Percentiles rank a stretch among this genome's conserved stretches.
These are phyloP conservation scores for Vigna mungo DNA, from an alignment of 306 rosid genomes.

Conservation along the genomic window DNA sequence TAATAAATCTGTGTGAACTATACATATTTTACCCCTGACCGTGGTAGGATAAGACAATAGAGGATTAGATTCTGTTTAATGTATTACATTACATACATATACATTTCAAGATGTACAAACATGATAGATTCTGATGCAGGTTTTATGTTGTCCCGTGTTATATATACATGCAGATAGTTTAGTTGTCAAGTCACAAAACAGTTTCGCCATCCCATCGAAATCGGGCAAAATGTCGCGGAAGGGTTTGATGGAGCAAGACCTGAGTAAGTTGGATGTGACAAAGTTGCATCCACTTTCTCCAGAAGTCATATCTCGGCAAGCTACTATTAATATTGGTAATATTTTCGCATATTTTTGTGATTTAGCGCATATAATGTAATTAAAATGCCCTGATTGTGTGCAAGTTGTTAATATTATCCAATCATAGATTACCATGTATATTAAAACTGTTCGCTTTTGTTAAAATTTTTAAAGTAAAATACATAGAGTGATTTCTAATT, in stretches of 20 bases:
- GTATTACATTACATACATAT: too few relatives aligned
- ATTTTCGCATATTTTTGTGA: neutral
- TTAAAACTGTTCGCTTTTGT: neutral
- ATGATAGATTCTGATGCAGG: constrained; percentile 1
- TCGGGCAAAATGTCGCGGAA: constrained; percentile 76
- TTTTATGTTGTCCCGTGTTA: constrained; percentile 18
- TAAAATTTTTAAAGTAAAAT: neutral
- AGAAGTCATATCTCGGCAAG: constrained; percentile 96
- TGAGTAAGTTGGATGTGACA: constrained; percentile 87
- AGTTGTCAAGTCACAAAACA: constrained; percentile 17
- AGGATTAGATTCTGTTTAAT: too few relatives aligned
- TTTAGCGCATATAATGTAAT: neutral
- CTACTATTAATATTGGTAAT: constrained; percentile 91
- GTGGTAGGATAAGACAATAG: too few relatives aligned
- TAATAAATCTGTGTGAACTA: too few relatives aligned
- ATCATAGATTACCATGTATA: neutral
- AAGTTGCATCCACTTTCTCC: constrained; percentile 92
- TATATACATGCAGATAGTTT: constrained; percentile 30
- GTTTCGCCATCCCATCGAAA: constrained; percentile 11
- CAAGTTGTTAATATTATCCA: neutral
- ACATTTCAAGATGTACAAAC: neutral
- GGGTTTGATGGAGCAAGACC: constrained; percentile 96
- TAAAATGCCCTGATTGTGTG: neutral
- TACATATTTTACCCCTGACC: too few relatives aligned
- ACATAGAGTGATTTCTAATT: neutral